These are phyloP conservation scores for Teratosphaeria zuluensis DNA, from an alignment of 2,329 filamentous ascomycete species.

Conservation along the genomic window DNA sequence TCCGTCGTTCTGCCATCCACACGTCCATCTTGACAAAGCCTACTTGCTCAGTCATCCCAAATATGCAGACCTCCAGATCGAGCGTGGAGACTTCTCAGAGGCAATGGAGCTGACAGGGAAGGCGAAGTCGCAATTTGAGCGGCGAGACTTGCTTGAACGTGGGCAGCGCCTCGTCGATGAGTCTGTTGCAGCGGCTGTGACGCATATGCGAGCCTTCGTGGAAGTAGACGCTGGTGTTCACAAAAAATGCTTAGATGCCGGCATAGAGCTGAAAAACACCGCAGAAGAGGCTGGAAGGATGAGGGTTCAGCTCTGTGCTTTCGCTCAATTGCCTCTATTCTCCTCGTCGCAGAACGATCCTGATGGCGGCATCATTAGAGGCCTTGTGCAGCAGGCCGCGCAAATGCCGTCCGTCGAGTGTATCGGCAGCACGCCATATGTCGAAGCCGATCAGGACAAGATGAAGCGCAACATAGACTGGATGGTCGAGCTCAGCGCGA, in stretches of 20 bases:
- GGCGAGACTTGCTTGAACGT: slow-evolving; percentile 52
- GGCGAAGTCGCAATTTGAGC: slow-evolving; percentile 55
- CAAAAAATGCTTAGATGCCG: slow-evolving; percentile 48
- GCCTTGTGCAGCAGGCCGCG: slow-evolving; percentile 39
- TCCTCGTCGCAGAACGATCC: slow-evolving; percentile 33
- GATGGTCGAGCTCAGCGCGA: slow-evolving; percentile 48
- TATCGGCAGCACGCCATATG: slow-evolving; percentile 61
- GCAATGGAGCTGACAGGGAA: slow-evolving; percentile 49
- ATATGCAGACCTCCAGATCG: slow-evolving; percentile 51
- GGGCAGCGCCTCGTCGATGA: slow-evolving; percentile 57
- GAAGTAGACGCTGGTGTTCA: slow-evolving; percentile 57
- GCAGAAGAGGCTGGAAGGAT: slow-evolving; percentile 43
- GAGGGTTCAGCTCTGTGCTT: slow-evolving; percentile 57
- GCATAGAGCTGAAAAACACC: slow-evolving; percentile 42
- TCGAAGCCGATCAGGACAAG: slow-evolving; percentile 45
- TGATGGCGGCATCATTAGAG: slow-evolving; percentile 42
- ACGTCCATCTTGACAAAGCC: slow-evolving; percentile 62
- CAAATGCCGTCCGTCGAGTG: slow-evolving; percentile 42
- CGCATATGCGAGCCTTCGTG: slow-evolving; percentile 60
- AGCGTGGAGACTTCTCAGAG: slow-evolving; percentile 54
- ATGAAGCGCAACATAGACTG: slow-evolving; percentile 52
- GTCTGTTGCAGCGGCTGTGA: slow-evolving; percentile 55
- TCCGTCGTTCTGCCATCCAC: slow-evolving; percentile 58
- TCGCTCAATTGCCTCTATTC: slow-evolving; percentile 61
- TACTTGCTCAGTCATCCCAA: slow-evolving; percentile 50